Evolutionary conservation across 2,329 filamentous ascomycete species (phyloP), one percentile per base, ranked within the genome.

Genomic region (Epichloe sibirici): DNA sequence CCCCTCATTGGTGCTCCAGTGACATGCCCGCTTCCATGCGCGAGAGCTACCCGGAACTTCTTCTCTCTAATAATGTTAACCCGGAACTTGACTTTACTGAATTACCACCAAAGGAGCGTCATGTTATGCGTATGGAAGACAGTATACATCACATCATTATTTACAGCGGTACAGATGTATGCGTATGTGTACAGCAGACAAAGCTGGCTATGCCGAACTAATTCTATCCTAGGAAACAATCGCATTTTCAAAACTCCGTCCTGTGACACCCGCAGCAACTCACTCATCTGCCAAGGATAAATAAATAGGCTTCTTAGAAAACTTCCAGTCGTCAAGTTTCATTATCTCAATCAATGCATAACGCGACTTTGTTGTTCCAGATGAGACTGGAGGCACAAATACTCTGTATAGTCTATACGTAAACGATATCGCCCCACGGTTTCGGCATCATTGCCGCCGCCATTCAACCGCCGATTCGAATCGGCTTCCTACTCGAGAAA

Each of bases 401-500:
- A 21, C 21, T 21, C 17, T 21, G 8, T 31, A n/a, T 31, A 31
- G n/a, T 9, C 8, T 38, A n/a, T 17, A 28, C 5, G 45, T 25
- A 11, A 28, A 31, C 37, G 9, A 21, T 9, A 35, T n/a, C 13
- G 31, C 11, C n/a, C 2, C 17, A 9, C 17, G n/a, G 2, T 13
- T 8, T 35, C 34, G 23, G 9, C 44, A 13, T n/a, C 4, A 11
- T 17, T n/a, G 11, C 15, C 13, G 9, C 17, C 15, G 15, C 12
- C 15, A 4, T 21, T 34, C 11, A 7, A 35, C 25, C 9, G 17
- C 17, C 31, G 5, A 39, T 21, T 17, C 15, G 5, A 35, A 17
- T 25, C 40, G 8, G 8, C 17, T 3, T 21, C 47, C 57, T 63
- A 89, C 57, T 96, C 90, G 63, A 96, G 76, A 70, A 96, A 97